These are phyloP conservation scores for Teratosphaeria zuluensis DNA, from an alignment of 2,329 filamentous ascomycete species.

Conservation along the genomic window DNA sequence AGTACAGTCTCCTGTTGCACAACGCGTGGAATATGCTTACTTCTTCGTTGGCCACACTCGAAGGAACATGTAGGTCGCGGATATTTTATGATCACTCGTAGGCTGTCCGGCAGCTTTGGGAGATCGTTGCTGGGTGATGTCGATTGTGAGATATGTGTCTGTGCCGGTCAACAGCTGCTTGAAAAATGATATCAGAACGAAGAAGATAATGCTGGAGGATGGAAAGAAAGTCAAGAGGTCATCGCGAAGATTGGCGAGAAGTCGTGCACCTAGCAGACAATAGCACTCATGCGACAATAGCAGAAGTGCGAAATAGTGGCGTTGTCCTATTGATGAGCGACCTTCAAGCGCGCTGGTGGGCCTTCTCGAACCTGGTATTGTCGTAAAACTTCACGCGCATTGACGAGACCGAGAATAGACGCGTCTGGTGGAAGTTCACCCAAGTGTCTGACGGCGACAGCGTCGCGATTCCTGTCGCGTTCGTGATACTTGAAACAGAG, in stretches of 20 bases:
- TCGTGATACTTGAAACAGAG: constrained; percentile 12
- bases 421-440: constrained; percentile 6
- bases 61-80: constrained; percentile 24
- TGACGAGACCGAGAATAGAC: constrained; percentile 14
- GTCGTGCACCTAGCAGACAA: constrained; percentile 22
- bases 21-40: constrained; percentile 10
- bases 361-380: constrained; percentile 16
- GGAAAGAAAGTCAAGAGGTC: not conserved
- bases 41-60: constrained; percentile 26
- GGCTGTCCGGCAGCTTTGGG: constrained; percentile 18
- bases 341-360: constrained; percentile 7
- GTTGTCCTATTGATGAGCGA: constrained; percentile 9
- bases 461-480: not conserved
- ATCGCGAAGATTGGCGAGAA: constrained; percentile 11
- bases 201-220: constrained; percentile 7
- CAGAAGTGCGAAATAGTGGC: constrained; percentile 12
- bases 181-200: constrained; percentile 6
- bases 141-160: constrained; percentile 1
- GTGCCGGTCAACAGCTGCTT: constrained; percentile 13
- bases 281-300: constrained; percentile 30
- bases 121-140: not conserved
- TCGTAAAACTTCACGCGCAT: constrained; percentile 8
- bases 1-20: not conserved
- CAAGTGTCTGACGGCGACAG: constrained; percentile 4
- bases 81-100: constrained; percentile 4